A percentile compares a stretch with the other conserved stretches of the same genome.
Conservation (phyloP, 768 basidiomycete genomes). For the Rhizopogon rudus region DNA sequence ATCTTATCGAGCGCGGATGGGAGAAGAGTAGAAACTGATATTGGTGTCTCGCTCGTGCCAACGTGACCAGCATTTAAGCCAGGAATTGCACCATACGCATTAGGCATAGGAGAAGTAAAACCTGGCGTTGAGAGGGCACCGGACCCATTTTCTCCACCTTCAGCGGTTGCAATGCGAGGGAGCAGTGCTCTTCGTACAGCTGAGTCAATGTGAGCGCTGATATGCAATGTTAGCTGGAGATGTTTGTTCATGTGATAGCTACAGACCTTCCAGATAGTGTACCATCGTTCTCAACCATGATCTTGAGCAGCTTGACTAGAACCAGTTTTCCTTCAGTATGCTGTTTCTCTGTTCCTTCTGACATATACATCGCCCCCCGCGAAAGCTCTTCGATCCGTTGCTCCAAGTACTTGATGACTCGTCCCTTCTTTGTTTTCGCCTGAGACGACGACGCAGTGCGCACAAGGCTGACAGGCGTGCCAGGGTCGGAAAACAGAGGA, state of each 20-base stretch:
- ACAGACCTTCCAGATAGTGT: slow-evolving; percentile 76
- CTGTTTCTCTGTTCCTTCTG: slow-evolving; percentile 46
- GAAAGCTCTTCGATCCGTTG: slow-evolving; percentile 73
- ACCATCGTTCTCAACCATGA: slow-evolving; percentile 89
- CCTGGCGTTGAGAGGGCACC: slow-evolving; percentile 19
- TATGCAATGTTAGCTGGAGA: slow-evolving; percentile 12
- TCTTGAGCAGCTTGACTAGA: slow-evolving; percentile 66
- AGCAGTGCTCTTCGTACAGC: slow-evolving; percentile 73
- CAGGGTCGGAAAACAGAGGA: slow-evolving; percentile 77
- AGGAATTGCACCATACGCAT: slow-evolving; percentile 12
- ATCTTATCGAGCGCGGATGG: slow-evolving; percentile 71
- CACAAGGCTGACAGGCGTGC: slow-evolving; percentile 61
- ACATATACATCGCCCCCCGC: slow-evolving; percentile 68
- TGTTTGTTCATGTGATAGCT: not conserved
- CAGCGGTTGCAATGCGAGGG: slow-evolving; percentile 41
- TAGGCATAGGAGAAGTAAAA: slow-evolving; percentile 23
- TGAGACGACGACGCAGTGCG: slow-evolving; percentile 54
- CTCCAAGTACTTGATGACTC: slow-evolving; percentile 72
- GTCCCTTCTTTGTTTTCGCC: slow-evolving; percentile 78
- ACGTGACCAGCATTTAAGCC: slow-evolving; percentile 14
- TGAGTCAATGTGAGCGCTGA: slow-evolving; percentile 60
- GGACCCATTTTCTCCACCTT: slow-evolving; percentile 17
- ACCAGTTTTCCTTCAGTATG: slow-evolving; percentile 73
- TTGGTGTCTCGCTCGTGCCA: slow-evolving; percentile 40
- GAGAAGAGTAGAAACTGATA: slow-evolving; percentile 56